Conservation (phyloP, 345 rosid genomes). For the Melaleuca alternifolia region DNA sequence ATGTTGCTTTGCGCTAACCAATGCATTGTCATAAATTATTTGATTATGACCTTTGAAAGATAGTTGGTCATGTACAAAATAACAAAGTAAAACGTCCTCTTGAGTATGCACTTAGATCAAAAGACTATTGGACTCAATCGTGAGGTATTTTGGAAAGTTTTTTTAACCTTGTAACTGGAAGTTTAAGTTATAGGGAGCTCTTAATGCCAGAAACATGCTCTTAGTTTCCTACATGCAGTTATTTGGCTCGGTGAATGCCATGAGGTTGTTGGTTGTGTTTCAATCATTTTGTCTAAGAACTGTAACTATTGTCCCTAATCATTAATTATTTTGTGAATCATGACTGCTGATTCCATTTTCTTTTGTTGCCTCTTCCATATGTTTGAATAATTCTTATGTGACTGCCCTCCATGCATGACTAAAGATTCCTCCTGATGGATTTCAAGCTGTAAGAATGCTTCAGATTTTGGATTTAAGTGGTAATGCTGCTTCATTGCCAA, state of each 20-base stretch:
- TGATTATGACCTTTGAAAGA: background rate
- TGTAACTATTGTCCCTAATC: background rate
- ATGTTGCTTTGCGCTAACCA: background rate
- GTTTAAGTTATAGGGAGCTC: background rate
- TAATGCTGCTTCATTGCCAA: conserved; percentile 43
- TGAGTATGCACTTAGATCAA: background rate
- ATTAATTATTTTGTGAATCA: background rate
- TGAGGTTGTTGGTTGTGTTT: background rate
- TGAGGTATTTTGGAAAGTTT: background rate
- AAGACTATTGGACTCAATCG: background rate
- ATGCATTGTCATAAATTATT: background rate
- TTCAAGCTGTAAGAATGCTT: conserved; percentile 55
- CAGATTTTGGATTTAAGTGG: conserved; percentile 79
- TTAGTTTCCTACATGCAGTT: background rate
- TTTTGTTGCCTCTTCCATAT: background rate
- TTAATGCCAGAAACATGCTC: background rate
- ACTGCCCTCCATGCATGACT: conserved; percentile 6
- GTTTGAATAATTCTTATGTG: background rate
- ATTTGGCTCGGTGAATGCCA: background rate
- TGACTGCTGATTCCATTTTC: background rate
- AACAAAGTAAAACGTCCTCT: background rate
- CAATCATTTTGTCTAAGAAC: background rate
- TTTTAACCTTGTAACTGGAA: background rate
- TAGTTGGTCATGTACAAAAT: background rate
- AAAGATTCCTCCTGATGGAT: conserved; percentile 72